phyloP scores from a whole-genome alignment of 2,329 filamentous ascomycete species.

The Diaporthe destruens region DNA sequence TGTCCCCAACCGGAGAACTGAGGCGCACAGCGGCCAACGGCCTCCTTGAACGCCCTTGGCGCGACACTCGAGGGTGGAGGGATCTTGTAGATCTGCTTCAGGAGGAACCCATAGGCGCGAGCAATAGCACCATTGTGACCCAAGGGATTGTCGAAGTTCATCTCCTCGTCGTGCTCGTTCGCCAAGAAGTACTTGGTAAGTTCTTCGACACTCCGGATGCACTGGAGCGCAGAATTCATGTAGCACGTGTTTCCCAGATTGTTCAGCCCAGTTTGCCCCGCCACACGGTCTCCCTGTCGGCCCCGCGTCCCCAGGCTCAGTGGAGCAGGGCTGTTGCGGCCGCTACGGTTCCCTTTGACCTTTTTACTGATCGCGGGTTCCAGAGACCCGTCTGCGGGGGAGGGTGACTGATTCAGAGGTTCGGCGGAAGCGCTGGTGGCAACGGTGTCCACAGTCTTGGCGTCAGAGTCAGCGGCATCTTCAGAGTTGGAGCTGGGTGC shows the following conservation, averaged over 20 bases:
- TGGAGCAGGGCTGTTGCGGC: slow-evolving; percentile 76
- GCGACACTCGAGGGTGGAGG: slow-evolving; percentile 75
- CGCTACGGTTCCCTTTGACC: slow-evolving; percentile 63
- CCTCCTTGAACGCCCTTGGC: slow-evolving; percentile 85
- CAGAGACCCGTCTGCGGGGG: slow-evolving; percentile 34
- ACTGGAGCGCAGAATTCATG: slow-evolving; percentile 98
- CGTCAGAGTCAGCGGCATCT: slow-evolving; percentile 35
- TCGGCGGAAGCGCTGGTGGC: slow-evolving; percentile 43
- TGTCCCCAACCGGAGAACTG: slow-evolving; percentile 95
- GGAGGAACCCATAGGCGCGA: slow-evolving; percentile 81
- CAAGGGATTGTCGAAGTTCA: slow-evolving; percentile 88
- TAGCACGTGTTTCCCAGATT: slow-evolving; percentile 99
- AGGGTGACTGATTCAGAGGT: slow-evolving; percentile 46
- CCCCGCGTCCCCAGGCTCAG: slow-evolving; percentile 77
- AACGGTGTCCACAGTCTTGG: slow-evolving; percentile 37
- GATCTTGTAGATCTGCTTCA: slow-evolving; percentile 83
- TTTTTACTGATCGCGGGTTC: slow-evolving; percentile 31
- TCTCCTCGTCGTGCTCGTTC: slow-evolving; percentile 79
- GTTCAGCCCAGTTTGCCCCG: slow-evolving; percentile 84
- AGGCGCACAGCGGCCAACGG: slow-evolving; percentile 83
- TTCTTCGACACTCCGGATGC: slow-evolving; percentile 92
- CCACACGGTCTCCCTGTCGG: slow-evolving; percentile 76
- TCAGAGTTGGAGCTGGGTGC: slow-evolving; percentile 38
- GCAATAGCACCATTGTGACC: slow-evolving; percentile 89
- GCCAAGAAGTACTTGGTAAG: slow-evolving; percentile 90